phyloP scores from a whole-genome alignment of 1,284 basidiomycete species.

The Peniophora sp. region DNA sequence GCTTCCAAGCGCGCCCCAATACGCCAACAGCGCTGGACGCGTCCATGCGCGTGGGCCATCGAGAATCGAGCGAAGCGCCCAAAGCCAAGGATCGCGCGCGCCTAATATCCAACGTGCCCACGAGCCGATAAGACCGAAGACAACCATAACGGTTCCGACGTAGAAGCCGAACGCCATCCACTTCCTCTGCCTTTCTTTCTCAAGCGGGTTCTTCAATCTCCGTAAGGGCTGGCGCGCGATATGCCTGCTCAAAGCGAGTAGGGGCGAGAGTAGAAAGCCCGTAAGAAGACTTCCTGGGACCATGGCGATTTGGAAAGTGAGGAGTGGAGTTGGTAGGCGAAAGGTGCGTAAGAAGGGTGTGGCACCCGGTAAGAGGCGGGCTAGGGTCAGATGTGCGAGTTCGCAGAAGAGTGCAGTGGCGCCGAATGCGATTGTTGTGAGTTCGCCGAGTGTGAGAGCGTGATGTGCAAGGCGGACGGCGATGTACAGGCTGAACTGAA shows the following conservation, averaged over 20 bases:
- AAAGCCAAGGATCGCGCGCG: slow-evolving; percentile 84
- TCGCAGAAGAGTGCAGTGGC: slow-evolving; percentile 87
- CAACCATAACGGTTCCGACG: slow-evolving; percentile 67
- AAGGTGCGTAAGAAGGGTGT: slow-evolving; percentile 92
- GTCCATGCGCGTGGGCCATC: slow-evolving; percentile 78
- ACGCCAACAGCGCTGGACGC: slow-evolving; percentile 71
- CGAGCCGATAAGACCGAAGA: slow-evolving; percentile 81
- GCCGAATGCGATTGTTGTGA: slow-evolving; percentile 82
- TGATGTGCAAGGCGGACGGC: slow-evolving; percentile 86
- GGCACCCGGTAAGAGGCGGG: slow-evolving; percentile 68
- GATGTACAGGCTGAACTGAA: slow-evolving; percentile 87
- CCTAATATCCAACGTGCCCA: slow-evolving; percentile 91
- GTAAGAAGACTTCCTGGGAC: slow-evolving; percentile 89
- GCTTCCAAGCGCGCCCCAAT: slow-evolving; percentile 79
- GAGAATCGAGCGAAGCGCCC: slow-evolving; percentile 70
- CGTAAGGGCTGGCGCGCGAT: slow-evolving; percentile 89
- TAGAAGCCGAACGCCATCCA: slow-evolving; percentile 87
- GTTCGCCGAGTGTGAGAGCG: slow-evolving; percentile 92
- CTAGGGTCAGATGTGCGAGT: slow-evolving; percentile 72
- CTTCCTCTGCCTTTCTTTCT: slow-evolving; percentile 80
- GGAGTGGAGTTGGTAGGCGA: slow-evolving; percentile 85
- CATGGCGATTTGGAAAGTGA: slow-evolving; percentile 90
- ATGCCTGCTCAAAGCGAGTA: slow-evolving; percentile 88
- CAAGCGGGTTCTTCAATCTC: slow-evolving; percentile 81
- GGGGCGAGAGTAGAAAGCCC: slow-evolving; percentile 90